Conservation (phyloP, 2,329 filamentous ascomycete genomes). For the Bipolaris victoriae region DNA sequence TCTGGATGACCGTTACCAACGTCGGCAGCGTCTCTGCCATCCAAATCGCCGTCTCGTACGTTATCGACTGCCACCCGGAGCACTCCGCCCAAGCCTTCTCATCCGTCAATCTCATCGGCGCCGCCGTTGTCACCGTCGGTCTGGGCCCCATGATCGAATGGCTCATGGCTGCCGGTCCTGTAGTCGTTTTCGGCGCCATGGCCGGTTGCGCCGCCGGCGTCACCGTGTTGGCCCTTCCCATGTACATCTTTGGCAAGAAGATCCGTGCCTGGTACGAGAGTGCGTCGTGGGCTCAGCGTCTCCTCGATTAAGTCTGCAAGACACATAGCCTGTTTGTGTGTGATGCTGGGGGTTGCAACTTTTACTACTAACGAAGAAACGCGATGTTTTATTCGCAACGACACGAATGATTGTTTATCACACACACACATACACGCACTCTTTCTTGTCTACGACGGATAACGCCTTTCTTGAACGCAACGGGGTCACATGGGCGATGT, state of each 20-base stretch:
- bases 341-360: no score
- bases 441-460: no score
- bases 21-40: slow-evolving; percentile 11
- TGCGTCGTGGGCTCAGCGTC: slow-evolving; percentile 13
- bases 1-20: slow-evolving; percentile 18
- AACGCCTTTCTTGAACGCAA: no score
- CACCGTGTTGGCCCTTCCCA: slow-evolving; percentile 6
- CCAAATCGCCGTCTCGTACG: slow-evolving; percentile 17
- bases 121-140: slow-evolving; percentile 6
- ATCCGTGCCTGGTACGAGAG: slow-evolving; percentile 20
- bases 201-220: slow-evolving; percentile 8
- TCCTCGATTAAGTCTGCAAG: slow-evolving; percentile 9
- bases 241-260: slow-evolving; percentile 23
- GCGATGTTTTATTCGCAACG: no score
- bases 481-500: no score
- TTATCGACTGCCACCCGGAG: slow-evolving; percentile 21
- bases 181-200: slow-evolving; percentile 5
- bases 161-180: slow-evolving; percentile 3
- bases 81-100: slow-evolving; percentile 21
- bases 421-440: no score
- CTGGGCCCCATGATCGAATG: slow-evolving; percentile 13
- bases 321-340: no score
- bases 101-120: slow-evolving; percentile 15
- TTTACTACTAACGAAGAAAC: no score
- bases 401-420: no score